Percentiles rank a stretch among this genome's conserved stretches.
Conservation (phyloP, 75 land plant genomes). For the Chamaecyparis obtusa region DNA sequence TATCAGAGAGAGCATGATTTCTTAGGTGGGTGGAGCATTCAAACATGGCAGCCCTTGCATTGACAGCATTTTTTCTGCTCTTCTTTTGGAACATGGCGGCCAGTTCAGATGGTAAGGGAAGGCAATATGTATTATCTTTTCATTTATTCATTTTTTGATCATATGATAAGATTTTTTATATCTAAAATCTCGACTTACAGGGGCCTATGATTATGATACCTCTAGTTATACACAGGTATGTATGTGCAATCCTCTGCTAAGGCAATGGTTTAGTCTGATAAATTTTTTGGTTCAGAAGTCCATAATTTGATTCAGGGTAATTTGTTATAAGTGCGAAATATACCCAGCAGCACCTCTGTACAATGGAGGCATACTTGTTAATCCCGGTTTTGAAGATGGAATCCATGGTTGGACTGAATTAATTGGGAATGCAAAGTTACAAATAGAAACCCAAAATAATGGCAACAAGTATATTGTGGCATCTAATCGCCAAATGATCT, state of each 20-base stretch:
- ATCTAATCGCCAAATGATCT: slow-evolving; percentile 10
- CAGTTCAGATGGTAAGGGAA: background rate
- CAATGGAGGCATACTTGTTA: slow-evolving; percentile 59
- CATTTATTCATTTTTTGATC: background rate
- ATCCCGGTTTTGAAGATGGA: slow-evolving; percentile 23
- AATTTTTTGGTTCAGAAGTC: background rate
- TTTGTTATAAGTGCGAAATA: slow-evolving; percentile 41
- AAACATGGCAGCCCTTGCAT: background rate
- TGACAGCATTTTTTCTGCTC: background rate
- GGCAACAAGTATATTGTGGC: slow-evolving; percentile 24
- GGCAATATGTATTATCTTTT: background rate
- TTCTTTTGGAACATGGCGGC: background rate
- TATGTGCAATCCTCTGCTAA: background rate
- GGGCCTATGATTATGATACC: slow-evolving; percentile 49
- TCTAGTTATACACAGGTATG: slow-evolving; percentile 65
- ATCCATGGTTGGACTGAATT: slow-evolving; percentile 10
- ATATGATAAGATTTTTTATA: background rate
- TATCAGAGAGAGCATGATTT: background rate
- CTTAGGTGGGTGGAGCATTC: background rate
- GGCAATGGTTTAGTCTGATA: background rate
- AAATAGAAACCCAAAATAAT: background rate
- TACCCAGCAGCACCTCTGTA: slow-evolving; percentile 63
- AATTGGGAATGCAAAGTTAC: background rate
- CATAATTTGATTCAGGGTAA: background rate
- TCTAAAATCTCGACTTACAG: slow-evolving; percentile 34